Evolutionary conservation across 2,329 filamentous ascomycete genomes (phyloP).

Genomic region (Torrubiellomyces zombiae): DNA sequence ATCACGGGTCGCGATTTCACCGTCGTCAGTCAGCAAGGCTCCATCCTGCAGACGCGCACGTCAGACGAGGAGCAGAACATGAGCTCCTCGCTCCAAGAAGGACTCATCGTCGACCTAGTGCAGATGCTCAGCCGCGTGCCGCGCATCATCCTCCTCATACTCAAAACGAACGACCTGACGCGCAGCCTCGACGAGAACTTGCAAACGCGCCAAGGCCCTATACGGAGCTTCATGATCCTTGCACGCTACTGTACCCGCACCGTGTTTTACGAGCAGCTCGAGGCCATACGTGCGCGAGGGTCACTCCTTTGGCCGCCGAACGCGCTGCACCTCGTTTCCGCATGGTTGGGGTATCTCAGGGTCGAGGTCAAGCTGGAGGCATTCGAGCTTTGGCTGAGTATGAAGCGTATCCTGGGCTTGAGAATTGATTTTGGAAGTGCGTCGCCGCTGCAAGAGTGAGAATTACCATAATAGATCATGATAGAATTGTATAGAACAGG

Average conservation of each 20-base stretch:
- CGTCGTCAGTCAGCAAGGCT: slow-evolving; percentile 47
- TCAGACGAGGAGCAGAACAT: slow-evolving; percentile 74
- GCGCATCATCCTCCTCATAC: slow-evolving; percentile 78
- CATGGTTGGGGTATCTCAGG: slow-evolving; percentile 40
- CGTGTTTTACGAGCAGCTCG: slow-evolving; percentile 47
- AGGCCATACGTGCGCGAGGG: slow-evolving; percentile 33
- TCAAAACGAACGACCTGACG: slow-evolving; percentile 96
- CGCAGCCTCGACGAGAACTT: slow-evolving; percentile 84
- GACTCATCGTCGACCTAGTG: slow-evolving; percentile 75
- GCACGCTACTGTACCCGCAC: slow-evolving; percentile 51
- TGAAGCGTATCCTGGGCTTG: slow-evolving; percentile 30
- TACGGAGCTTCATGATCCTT: slow-evolving; percentile 50
- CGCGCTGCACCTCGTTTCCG: slow-evolving; percentile 32
- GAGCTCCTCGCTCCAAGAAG: slow-evolving; percentile 67
- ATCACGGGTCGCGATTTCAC: slow-evolving; percentile 89
- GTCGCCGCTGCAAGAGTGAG: slow-evolving; percentile 8
- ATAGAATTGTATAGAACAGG: slow-evolving; percentile 7
- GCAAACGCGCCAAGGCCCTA: slow-evolving; percentile 52
- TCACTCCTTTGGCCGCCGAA: slow-evolving; percentile 44
- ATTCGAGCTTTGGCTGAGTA: slow-evolving; percentile 44
- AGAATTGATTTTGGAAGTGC: slow-evolving; percentile 11
- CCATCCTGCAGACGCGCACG: slow-evolving; percentile 43
- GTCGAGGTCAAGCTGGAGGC: slow-evolving; percentile 46
- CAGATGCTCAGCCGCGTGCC: slow-evolving; percentile 79
- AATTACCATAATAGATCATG: not conserved